A percentile compares a stretch with the other conserved stretches of the same genome.
Conservation (phyloP, 495 filamentous ascomycete genomes). For the Tricharina praecox region DNA sequence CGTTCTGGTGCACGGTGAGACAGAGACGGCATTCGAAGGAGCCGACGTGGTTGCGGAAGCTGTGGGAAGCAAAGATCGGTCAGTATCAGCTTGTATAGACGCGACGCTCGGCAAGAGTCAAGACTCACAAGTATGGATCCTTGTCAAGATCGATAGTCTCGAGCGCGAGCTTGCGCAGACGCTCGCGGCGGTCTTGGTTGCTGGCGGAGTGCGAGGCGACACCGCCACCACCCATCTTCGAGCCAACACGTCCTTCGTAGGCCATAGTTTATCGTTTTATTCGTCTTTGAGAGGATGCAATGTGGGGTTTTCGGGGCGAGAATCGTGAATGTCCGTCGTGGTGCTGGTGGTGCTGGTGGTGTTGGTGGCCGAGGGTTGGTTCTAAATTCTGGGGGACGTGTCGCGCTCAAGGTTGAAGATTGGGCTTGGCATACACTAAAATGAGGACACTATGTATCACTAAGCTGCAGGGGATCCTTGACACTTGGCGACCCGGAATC, state of each 20-base stretch:
- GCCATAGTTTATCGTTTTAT: constrained; percentile 41
- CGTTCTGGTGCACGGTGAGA: constrained; percentile 98
- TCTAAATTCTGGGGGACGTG: too few relatives aligned
- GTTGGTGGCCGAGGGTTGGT: too few relatives aligned
- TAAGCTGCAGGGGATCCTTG: too few relatives aligned
- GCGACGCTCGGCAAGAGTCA: too few relatives aligned
- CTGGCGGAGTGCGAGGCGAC: constrained; percentile 84
- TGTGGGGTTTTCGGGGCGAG: too few relatives aligned
- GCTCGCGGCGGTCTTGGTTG: constrained; percentile 92
- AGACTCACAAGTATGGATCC: constrained; percentile 69
- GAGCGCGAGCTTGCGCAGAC: constrained; percentile 90
- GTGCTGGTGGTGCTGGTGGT: too few relatives aligned
- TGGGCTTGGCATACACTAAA: too few relatives aligned
- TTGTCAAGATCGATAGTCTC: constrained; percentile 99
- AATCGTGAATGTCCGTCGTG: too few relatives aligned
- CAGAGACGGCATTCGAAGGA: constrained; percentile 97
- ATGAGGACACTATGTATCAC: too few relatives aligned
- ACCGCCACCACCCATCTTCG: constrained; percentile 95
- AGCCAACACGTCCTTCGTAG: constrained; percentile 82
- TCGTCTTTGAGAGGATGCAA: too few relatives aligned
- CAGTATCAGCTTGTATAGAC: background rate
- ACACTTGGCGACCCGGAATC: too few relatives aligned
- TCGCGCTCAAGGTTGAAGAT: too few relatives aligned
- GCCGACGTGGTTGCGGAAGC: constrained; percentile 97
- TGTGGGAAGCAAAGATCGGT: constrained; percentile 5